These are phyloP conservation scores for Astraeus odoratus DNA, from an alignment of 768 basidiomycete species.

Conservation along the genomic window DNA sequence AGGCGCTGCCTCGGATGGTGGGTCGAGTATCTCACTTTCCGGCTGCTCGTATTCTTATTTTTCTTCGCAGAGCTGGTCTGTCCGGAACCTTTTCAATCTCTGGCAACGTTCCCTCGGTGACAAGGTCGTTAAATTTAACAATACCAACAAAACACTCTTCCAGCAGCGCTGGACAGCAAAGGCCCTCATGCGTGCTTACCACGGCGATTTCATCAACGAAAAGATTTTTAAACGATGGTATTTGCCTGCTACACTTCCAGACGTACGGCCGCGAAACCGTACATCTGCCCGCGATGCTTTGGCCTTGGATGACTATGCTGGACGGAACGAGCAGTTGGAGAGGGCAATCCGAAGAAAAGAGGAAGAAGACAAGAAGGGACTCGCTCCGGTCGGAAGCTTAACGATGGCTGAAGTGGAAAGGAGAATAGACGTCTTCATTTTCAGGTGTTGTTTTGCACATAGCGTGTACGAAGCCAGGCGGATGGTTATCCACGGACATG, in stretches of 20 bases:
- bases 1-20: slow-evolving; percentile 80
- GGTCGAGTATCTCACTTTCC: slow-evolving; percentile 9
- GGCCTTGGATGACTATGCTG: slow-evolving; percentile 51
- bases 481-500: slow-evolving; percentile 80
- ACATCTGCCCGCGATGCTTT: slow-evolving; percentile 31
- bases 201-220: slow-evolving; percentile 91
- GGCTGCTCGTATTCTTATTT: not conserved
- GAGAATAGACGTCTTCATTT: slow-evolving; percentile 87
- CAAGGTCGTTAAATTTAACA: slow-evolving; percentile 47
- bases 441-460: slow-evolving; percentile 79
- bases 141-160: slow-evolving; percentile 60
- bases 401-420: slow-evolving; percentile 96
- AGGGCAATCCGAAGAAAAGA: slow-evolving; percentile 39
- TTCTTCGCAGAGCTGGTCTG: slow-evolving; percentile 75
- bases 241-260: slow-evolving; percentile 78
- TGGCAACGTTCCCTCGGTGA: slow-evolving; percentile 65
- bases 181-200: slow-evolving; percentile 84
- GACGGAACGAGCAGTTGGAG: slow-evolving; percentile 38
- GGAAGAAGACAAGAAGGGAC: slow-evolving; percentile 51
- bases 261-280: slow-evolving; percentile 59
- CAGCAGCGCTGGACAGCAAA: slow-evolving; percentile 91
- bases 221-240: slow-evolving; percentile 94
- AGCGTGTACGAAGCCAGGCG: slow-evolving; percentile 88
- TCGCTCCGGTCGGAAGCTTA: slow-evolving; percentile 90
- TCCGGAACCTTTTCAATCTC: slow-evolving; percentile 85